Conservation (phyloP, 306 rosid genomes). For the Lathyrus sativus region DNA sequence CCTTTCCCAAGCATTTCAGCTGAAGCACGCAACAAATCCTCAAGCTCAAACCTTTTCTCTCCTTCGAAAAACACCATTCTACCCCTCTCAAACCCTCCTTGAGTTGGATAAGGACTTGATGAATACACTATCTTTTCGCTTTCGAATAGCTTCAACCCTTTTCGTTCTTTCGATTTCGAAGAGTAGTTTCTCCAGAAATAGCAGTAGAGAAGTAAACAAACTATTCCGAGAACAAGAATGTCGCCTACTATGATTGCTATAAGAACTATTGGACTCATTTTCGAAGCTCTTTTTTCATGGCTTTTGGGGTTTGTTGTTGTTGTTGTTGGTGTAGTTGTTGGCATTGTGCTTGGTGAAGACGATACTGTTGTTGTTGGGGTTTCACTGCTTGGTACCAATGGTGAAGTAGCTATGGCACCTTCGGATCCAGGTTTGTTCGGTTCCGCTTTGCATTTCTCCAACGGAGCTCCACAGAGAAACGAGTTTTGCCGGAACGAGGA, state of each 20-base stretch:
- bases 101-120: constrained; percentile 79
- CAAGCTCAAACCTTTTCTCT: constrained; percentile 77
- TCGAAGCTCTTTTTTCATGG: constrained; percentile 42
- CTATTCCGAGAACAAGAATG: constrained; percentile 53
- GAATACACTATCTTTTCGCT: constrained; percentile 88
- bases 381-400: constrained; percentile 47
- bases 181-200: constrained; percentile 70
- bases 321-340: constrained; percentile 29
- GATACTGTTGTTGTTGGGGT: constrained; percentile 48
- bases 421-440: constrained; percentile 75
- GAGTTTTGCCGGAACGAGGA: constrained; percentile 64
- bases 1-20: constrained; percentile 99
- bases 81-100: constrained; percentile 70
- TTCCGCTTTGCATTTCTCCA: constrained; percentile 49
- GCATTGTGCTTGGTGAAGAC: constrained; percentile 72
- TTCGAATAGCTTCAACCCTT: constrained; percentile 59
- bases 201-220: constrained; percentile 67
- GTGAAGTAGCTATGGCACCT: constrained; percentile 71
- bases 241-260: constrained; percentile 80
- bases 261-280: constrained; percentile 55
- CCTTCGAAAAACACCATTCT: constrained; percentile 93
- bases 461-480: constrained; percentile 71
- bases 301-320: constrained; percentile 5
- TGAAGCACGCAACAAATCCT: constrained; percentile 88
- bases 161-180: constrained; percentile 48